phyloP scores from a whole-genome alignment of 257 asterid species.

The Pogostemon cablin region DNA sequence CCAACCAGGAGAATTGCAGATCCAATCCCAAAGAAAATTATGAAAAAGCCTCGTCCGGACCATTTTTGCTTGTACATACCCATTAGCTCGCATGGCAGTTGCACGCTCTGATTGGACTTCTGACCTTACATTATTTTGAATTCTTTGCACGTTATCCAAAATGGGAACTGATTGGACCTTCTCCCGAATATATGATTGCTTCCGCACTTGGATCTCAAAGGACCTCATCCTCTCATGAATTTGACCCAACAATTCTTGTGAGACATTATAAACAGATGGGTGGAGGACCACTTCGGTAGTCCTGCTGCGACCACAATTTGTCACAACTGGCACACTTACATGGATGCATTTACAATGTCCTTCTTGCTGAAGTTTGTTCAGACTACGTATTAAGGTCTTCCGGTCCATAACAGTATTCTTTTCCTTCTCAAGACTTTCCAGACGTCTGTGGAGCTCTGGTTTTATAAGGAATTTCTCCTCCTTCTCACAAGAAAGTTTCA shows the following conservation, averaged over 20 bases:
- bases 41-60: constrained; percentile 88
- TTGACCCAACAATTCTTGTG: constrained; percentile 64
- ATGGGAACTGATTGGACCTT: constrained; percentile 55
- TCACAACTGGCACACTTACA: constrained; percentile 68
- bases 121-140: constrained; percentile 43
- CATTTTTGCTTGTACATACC: constrained; percentile 80
- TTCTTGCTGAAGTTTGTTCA: constrained; percentile 82
- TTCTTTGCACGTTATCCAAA: constrained; percentile 72
- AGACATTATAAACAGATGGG: constrained; percentile 57
- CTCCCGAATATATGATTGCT: constrained; percentile 48
- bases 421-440: constrained; percentile 72
- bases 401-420: constrained; percentile 67
- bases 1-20: constrained; percentile 56
- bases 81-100: constrained; percentile 75
- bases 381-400: constrained; percentile 71
- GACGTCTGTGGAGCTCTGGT: constrained; percentile 80
- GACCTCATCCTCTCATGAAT: constrained; percentile 80
- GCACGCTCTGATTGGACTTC: constrained; percentile 56
- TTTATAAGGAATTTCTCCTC: constrained; percentile 85
- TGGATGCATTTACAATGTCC: constrained; percentile 78
- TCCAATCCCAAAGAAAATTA: constrained; percentile 72
- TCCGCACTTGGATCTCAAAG: constrained; percentile 66
- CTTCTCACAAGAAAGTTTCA: constrained; percentile 48
- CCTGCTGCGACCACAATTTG: constrained; percentile 76
- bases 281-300: constrained; percentile 78